These are phyloP conservation scores for Fusarium sp. DNA, from an alignment of 2,329 filamentous ascomycete species.

Conservation along the genomic window DNA sequence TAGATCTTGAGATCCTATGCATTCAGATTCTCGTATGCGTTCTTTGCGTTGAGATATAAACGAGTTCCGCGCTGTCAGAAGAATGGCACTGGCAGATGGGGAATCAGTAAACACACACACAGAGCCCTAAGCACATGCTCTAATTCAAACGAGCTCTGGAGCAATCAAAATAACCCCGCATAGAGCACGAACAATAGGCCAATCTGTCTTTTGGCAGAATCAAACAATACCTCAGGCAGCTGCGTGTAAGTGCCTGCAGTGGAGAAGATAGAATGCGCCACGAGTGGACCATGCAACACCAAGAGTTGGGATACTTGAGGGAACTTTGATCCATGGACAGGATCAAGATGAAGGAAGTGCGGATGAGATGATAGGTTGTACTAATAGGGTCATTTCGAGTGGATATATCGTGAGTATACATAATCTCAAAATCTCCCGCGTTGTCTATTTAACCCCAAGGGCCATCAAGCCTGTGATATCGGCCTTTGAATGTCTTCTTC, in stretches of 20 bases:
- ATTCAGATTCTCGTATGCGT: too few species aligned
- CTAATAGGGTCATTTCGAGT: background rate
- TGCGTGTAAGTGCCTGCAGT: conserved; percentile 1
- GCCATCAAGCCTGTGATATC: conserved; percentile 10
- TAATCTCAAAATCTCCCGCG: conserved; percentile 5
- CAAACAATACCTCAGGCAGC: conserved; percentile 21
- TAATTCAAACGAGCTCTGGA: background rate
- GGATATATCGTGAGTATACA: background rate
- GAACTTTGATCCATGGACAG: background rate
- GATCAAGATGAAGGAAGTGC: background rate
- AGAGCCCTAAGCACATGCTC: conserved; percentile 4
- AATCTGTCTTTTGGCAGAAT: conserved; percentile 12
- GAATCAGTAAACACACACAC: background rate
- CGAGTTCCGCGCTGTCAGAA: background rate
- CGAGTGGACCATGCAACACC: conserved; percentile 9
- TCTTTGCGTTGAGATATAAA: background rate
- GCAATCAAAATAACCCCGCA: background rate
- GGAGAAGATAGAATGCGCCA: background rate
- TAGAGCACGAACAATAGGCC: conserved; percentile 1
- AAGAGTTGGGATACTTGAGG: conserved; percentile 2
- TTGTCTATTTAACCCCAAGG: conserved; percentile 10
- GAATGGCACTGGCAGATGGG: background rate
- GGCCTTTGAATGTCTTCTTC: background rate
- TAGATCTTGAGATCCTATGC: background rate
- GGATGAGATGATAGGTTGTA: background rate